Percentiles rank a stretch among this genome's conserved stretches.
Conservation (phyloP, 2,329 filamentous ascomycete species). For the Byssothecium circinans region DNA sequence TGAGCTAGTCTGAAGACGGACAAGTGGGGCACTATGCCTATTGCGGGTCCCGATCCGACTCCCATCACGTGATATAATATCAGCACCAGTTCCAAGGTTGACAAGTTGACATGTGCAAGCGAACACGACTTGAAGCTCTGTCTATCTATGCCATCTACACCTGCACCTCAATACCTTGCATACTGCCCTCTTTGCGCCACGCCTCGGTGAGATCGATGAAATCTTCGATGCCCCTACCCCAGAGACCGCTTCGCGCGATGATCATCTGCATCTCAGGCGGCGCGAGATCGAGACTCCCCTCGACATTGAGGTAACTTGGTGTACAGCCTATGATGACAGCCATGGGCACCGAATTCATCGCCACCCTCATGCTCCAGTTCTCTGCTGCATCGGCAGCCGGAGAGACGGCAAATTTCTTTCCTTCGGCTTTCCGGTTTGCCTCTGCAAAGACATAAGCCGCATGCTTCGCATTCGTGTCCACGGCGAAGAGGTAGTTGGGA, state of each 20-base stretch:
- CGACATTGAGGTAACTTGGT: constrained; percentile 21
- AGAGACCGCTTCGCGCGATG: constrained; percentile 17
- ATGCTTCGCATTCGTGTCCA: constrained; percentile 15
- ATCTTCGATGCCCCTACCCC: constrained; percentile 21
- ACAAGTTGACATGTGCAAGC: too few relatives aligned
- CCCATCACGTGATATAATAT: too few relatives aligned
- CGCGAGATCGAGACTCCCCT: constrained; percentile 17
- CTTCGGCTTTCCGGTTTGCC: constrained; percentile 9
- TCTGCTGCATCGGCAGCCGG: constrained; percentile 13
- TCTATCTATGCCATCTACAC: constrained; percentile 1
- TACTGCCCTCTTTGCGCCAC: constrained; percentile 11
- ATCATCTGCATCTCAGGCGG: constrained; percentile 19
- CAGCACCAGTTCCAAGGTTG: too few relatives aligned
- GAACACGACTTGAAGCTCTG: not conserved
- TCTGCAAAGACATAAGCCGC: constrained; percentile 17
- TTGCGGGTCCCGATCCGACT: too few relatives aligned
- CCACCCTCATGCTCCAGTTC: constrained; percentile 18
- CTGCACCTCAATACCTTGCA: constrained; percentile 7
- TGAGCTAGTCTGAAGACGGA: too few relatives aligned
- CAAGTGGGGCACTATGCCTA: too few relatives aligned
- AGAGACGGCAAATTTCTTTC: constrained; percentile 12
- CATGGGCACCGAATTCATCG: constrained; percentile 15
- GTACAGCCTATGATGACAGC: constrained; percentile 19
- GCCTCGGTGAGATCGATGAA: constrained; percentile 16
- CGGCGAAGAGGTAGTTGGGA: constrained; percentile 15